Conservation (phyloP, 306 rosid genomes). For the Sophora flavescens region DNA sequence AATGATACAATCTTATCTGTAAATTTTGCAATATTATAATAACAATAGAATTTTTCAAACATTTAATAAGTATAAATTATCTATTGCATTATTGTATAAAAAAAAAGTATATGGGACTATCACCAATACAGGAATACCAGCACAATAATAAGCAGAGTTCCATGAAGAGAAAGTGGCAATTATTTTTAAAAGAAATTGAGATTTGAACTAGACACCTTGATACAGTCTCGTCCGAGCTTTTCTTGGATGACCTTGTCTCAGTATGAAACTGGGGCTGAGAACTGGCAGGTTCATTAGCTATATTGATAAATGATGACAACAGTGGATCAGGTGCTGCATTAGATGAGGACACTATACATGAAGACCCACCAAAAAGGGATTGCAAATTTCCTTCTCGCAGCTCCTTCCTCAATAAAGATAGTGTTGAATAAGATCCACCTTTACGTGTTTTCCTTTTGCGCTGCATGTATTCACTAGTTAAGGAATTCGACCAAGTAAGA, state of each 20-base stretch:
- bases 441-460: constrained; percentile 92
- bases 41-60: not conserved
- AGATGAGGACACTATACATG: constrained; percentile 75
- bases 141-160: not conserved
- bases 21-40: constrained; percentile 14
- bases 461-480: constrained; percentile 82
- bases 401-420: constrained; percentile 84
- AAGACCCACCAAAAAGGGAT: constrained; percentile 83
- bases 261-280: constrained; percentile 66
- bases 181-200: constrained; percentile 11
- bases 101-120: constrained; percentile 37
- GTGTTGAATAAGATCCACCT: constrained; percentile 88
- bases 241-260: constrained; percentile 74
- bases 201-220: constrained; percentile 54
- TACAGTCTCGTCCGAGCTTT: constrained; percentile 57
- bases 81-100: constrained; percentile 18
- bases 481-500: constrained; percentile 60
- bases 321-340: constrained; percentile 86
- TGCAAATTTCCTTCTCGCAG: constrained; percentile 88
- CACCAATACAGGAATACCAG: constrained; percentile 31
- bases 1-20: constrained; percentile 17
- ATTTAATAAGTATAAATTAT: constrained; percentile 21
- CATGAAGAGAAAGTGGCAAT: not conserved
- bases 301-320: constrained; percentile 80
- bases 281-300: constrained; percentile 71